Evolutionary conservation across 1,284 basidiomycete species (phyloP).

Genomic region (Ustilago xerochloae): DNA sequence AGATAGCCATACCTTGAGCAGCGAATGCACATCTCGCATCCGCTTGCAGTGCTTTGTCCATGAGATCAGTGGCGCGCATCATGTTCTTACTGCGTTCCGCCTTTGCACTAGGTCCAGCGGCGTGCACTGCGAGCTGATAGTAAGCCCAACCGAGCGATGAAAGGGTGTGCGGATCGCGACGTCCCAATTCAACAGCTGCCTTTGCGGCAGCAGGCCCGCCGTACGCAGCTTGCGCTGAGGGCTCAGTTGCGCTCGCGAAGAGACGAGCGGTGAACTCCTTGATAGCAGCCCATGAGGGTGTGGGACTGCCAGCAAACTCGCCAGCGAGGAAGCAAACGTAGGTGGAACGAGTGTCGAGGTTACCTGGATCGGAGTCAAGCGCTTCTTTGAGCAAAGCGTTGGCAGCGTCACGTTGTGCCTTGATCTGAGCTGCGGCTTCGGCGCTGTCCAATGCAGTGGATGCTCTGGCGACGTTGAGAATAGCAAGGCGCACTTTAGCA

Average conservation of each 20-base stretch:
- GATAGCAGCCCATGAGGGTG: conserved; percentile 58
- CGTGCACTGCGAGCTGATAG: conserved; percentile 63
- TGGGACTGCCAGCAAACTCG: conserved; percentile 60
- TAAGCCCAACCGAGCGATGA: conserved; percentile 65
- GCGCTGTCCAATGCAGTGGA: conserved; percentile 13
- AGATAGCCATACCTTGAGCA: conserved; percentile 65
- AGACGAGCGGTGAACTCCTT: conserved; percentile 65
- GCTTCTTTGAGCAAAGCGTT: conserved; percentile 62
- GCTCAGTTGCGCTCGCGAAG: conserved; percentile 48
- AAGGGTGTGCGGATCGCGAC: conserved; percentile 61
- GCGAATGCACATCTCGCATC: conserved; percentile 63
- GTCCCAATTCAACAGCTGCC: conserved; percentile 50
- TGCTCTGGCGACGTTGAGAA: conserved; percentile 53
- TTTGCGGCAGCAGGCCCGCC: conserved; percentile 55
- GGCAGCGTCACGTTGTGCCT: conserved; percentile 49
- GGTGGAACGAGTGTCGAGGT: conserved; percentile 61
- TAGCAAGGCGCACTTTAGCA: conserved; percentile 64
- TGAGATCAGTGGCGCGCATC: conserved; percentile 63
- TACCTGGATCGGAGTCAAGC: conserved; percentile 58
- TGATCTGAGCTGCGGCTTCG: conserved; percentile 26
- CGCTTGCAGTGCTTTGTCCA: conserved; percentile 62
- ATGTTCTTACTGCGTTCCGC: conserved; percentile 61
- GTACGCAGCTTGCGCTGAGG: conserved; percentile 48
- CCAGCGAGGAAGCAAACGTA: conserved; percentile 67
- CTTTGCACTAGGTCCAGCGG: conserved; percentile 49